Base-by-base conservation (phyloP, 2,329 filamentous ascomycete genomes). In the Aphanoascus verrucosus region DNA sequence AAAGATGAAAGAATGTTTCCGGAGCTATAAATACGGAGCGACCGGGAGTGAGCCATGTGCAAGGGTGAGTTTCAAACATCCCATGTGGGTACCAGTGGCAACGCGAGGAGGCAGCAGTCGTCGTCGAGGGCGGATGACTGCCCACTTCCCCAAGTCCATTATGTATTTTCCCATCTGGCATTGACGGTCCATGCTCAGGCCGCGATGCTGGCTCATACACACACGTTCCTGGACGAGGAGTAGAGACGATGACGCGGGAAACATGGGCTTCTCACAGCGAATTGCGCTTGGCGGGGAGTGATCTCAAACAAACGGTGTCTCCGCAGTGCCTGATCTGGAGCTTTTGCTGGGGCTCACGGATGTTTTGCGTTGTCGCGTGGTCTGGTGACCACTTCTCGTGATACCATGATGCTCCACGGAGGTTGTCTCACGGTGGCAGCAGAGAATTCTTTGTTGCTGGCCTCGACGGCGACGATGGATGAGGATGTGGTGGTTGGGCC, bases 41-140 rank as follows among this genome's bases (percentile, higher is more conserved):
- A 31, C 6, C 34, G 5, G 38, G 9, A 17, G 32, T 6, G 31
- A 40, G 20, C 40, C 31, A 45, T 32, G 14, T 45, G 49, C 49
- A 37, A 38, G 49, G 49, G 49, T 52, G 40, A 31, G 49, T 52
- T 52, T 52, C 49, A 52, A 52, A 52, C 49, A 52, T 44, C 42
- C 20, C 7, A 15, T 44, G 40, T 45, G 40, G 49, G 40, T 47
- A 47, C 23, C n/a, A 46, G 44, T 47, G 44, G 44, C 44, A 47
- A 47, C 44, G 11, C 31, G 28, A 31, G 23, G 12, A 19, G 46
- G 37, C 12, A 38, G 32, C 34, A 34, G 12, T 14, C 20, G 23
- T 20, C 47, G 35, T 37, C 31, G 37, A 32, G 31, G 12, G n/a
- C 9, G 38, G 14, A 42, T 32, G 23, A 20, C 35, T 28, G 35